Conservation (phyloP, 352 stramenopile species). For the Peronosclerospora sorghi region DNA sequence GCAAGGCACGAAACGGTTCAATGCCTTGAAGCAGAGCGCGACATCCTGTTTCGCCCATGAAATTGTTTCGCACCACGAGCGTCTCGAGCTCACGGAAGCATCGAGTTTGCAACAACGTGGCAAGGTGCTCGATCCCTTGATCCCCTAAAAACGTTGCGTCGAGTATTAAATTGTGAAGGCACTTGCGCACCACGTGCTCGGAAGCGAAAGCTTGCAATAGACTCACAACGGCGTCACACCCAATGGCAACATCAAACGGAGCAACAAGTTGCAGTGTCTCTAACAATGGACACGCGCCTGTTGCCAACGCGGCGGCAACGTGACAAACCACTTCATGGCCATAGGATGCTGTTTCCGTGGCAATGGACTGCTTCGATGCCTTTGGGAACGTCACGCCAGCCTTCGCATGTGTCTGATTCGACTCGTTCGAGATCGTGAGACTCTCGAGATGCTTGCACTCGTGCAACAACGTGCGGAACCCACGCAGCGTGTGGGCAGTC, state of each 20-base stretch:
- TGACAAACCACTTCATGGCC: slow-evolving; percentile 32
- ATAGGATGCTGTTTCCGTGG: slow-evolving; percentile 22
- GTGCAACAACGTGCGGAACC: slow-evolving; percentile 19
- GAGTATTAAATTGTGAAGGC: slow-evolving; percentile 35
- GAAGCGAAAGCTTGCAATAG: slow-evolving; percentile 14
- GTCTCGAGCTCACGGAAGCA: slow-evolving; percentile 26
- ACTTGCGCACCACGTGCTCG: neutral
- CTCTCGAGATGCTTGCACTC: slow-evolving; percentile 30
- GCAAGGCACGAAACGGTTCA: slow-evolving; percentile 18
- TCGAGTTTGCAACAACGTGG: slow-evolving; percentile 19
- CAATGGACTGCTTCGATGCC: slow-evolving; percentile 11
- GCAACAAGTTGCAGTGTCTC: slow-evolving; percentile 29
- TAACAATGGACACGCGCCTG: slow-evolving; percentile 27
- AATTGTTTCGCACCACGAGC: slow-evolving; percentile 47
- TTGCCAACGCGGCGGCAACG: slow-evolving; percentile 23
- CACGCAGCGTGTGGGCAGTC: slow-evolving; percentile 1
- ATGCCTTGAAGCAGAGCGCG: slow-evolving; percentile 20
- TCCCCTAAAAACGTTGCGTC: slow-evolving; percentile 55
- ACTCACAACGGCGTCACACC: slow-evolving; percentile 33
- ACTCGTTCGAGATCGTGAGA: slow-evolving; percentile 41
- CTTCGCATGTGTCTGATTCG: slow-evolving; percentile 27
- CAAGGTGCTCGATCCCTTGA: slow-evolving; percentile 25
- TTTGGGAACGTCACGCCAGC: slow-evolving; percentile 27
- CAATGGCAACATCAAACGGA: slow-evolving; percentile 52
- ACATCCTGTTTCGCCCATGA: slow-evolving; percentile 43